phyloP scores from a whole-genome alignment of 805 yeast species.

The Yarrowia divulgata region DNA sequence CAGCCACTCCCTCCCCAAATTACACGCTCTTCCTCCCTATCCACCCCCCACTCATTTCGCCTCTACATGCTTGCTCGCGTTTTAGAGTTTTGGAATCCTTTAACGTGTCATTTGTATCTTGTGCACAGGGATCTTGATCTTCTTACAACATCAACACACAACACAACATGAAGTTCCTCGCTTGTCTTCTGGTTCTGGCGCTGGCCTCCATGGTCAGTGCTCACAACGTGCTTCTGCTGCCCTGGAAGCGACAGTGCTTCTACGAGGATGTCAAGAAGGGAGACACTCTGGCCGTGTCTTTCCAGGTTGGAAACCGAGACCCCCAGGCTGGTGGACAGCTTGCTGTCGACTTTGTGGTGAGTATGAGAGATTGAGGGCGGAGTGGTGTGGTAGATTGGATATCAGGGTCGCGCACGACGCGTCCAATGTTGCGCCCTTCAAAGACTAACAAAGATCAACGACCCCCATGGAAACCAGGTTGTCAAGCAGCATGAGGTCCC shows the following conservation, averaged over 20 bases:
- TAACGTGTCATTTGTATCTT: slow-evolving; percentile 28
- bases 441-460: slow-evolving; percentile 48
- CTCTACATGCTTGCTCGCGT: slow-evolving; percentile 23
- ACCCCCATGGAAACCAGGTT: slow-evolving; percentile 60
- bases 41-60: too few relatives aligned
- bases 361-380: not conserved
- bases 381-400: not conserved
- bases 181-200: slow-evolving; percentile 36
- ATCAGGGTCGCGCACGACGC: too few relatives aligned
- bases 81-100: slow-evolving; percentile 27
- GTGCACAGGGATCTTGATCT: slow-evolving; percentile 2
- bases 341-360: slow-evolving; percentile 64
- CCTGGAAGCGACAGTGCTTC: slow-evolving; percentile 87
- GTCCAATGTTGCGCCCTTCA: too few relatives aligned
- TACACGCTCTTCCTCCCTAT: too few relatives aligned
- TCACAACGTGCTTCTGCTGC: slow-evolving; percentile 82
- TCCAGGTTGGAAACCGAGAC: slow-evolving; percentile 93
- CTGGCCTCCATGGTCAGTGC: slow-evolving; percentile 53
- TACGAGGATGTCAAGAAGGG: slow-evolving; percentile 80
- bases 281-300: slow-evolving; percentile 85
- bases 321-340: slow-evolving; percentile 50
- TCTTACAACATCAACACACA: slow-evolving; percentile 8
- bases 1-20: too few relatives aligned
- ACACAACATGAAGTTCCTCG: slow-evolving; percentile 36
- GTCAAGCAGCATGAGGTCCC: slow-evolving; percentile 63